Evolutionary conservation across 1,284 basidiomycete species (phyloP).

Genomic region (Cystobasidium sp.): DNA sequence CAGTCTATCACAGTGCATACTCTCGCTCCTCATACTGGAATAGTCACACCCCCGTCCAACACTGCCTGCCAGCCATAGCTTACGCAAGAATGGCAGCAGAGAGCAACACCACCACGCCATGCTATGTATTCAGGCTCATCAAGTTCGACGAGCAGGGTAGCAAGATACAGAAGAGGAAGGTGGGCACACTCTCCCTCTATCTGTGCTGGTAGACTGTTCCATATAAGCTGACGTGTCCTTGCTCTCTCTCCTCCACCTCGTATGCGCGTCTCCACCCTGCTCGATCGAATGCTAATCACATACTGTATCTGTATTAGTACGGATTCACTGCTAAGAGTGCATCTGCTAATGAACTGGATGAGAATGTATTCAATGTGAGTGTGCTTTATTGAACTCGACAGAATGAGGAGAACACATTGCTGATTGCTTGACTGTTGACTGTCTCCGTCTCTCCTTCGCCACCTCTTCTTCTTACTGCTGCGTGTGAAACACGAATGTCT

Average conservation of each 20-base stretch:
- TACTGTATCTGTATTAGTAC: too few relatives aligned
- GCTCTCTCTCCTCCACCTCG: conserved; percentile 3
- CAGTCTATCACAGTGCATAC: not conserved
- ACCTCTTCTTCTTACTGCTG: conserved; percentile 3
- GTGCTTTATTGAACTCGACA: not conserved
- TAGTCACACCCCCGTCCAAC: not conserved
- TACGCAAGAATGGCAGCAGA: not conserved
- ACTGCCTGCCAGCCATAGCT: not conserved
- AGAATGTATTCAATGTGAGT: conserved; percentile 40
- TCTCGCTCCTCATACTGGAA: not conserved
- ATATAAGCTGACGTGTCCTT: conserved; percentile 14
- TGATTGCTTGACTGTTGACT: too few relatives aligned
- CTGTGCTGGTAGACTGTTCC: not conserved
- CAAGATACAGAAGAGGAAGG: conserved; percentile 42
- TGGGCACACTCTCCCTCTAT: conserved; percentile 5
- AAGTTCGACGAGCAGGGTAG: conserved; percentile 35
- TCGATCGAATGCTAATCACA: not conserved
- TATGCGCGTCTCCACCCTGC: conserved; percentile 4
- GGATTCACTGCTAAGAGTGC: conserved; percentile 31
- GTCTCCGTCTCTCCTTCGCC: not conserved
- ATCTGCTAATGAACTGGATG: conserved; percentile 22
- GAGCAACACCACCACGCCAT: conserved; percentile 1
- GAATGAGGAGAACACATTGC: not conserved
- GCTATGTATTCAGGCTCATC: conserved; percentile 42
- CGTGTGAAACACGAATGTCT: too few relatives aligned